These are phyloP conservation scores for Excoecaria cochinchinensis DNA, from an alignment of 345 rosid species.

Conservation along the genomic window DNA sequence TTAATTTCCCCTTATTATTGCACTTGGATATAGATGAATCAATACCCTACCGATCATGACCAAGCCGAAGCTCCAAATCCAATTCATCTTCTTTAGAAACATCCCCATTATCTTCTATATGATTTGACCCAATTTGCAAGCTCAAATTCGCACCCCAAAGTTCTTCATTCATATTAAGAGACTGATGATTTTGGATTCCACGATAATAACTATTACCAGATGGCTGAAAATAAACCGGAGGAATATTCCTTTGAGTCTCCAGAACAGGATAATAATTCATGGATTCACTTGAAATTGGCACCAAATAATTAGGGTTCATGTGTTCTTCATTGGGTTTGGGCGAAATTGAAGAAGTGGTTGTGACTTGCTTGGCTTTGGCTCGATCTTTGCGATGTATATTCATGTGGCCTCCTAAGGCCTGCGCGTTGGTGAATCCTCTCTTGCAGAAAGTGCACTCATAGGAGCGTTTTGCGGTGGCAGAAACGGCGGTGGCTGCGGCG, in stretches of 20 bases:
- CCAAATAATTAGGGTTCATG: constrained; percentile 27
- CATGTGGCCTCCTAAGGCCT: constrained; percentile 92
- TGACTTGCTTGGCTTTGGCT: constrained; percentile 42
- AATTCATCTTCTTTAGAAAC: constrained; percentile 46
- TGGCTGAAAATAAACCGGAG: constrained; percentile 35
- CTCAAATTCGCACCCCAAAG: constrained; percentile 53
- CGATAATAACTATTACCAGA: constrained; percentile 12
- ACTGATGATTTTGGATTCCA: constrained; percentile 17
- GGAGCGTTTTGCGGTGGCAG: constrained; percentile 27
- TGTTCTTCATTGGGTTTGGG: constrained; percentile 17
- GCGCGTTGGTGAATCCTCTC: constrained; percentile 86
- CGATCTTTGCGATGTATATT: constrained; percentile 77
- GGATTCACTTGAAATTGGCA: constrained; percentile 19
- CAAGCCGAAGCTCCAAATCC: constrained; percentile 91
- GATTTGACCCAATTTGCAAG: constrained; percentile 40
- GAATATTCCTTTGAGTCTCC: constrained; percentile 33
- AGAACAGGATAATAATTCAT: constrained; percentile 14
- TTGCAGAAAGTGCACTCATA: constrained; percentile 76
- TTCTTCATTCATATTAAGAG: constrained; percentile 29
- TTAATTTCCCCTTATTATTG: background rate
- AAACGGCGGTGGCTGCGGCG: background rate
- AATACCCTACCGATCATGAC: constrained; percentile 37
- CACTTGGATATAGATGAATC: background rate
- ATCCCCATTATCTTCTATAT: constrained; percentile 26
- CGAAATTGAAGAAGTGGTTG: background rate